Evolutionary conservation across 352 stramenopile genomes (phyloP).

Genomic region (Globisporangium nodosum): DNA sequence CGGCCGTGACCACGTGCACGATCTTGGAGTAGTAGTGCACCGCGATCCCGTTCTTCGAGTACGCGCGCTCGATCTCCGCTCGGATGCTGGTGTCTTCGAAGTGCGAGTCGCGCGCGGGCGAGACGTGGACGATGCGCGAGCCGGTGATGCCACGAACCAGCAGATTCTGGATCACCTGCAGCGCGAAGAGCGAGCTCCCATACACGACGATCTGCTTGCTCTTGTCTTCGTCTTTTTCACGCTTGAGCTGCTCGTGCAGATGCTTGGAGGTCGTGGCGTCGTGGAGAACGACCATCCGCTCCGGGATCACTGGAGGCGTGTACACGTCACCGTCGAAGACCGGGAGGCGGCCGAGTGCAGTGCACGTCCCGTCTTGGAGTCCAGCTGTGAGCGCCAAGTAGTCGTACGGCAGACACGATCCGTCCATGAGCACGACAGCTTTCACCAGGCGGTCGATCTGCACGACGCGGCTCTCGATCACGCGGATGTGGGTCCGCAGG

Average conservation of each 20-base stretch:
- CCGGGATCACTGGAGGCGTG: conserved; percentile 12
- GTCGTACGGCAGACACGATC: conserved; percentile 81
- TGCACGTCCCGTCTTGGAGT: conserved; percentile 53
- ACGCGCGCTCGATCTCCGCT: conserved; percentile 54
- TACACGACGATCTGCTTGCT: conserved; percentile 47
- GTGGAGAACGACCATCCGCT: conserved; percentile 15
- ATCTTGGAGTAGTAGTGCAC: conserved; percentile 51
- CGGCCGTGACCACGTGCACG: conserved; percentile 22
- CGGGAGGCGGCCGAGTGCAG: conserved; percentile 30
- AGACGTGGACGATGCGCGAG: conserved; percentile 53
- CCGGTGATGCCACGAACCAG: conserved; percentile 33
- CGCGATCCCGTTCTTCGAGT: conserved; percentile 24
- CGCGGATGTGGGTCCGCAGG: conserved; percentile 50
- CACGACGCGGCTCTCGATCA: conserved; percentile 57
- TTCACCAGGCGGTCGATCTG: conserved; percentile 63
- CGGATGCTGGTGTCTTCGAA: conserved; percentile 62
- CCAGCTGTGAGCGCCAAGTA: conserved; percentile 74
- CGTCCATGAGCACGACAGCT: conserved; percentile 76
- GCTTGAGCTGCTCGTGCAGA: conserved; percentile 14
- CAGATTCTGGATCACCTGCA: conserved; percentile 60
- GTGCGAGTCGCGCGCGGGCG: conserved; percentile 31
- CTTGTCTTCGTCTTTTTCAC: conserved; percentile 6
- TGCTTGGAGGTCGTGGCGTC: conserved; percentile 13
- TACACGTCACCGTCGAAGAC: conserved; percentile 39
- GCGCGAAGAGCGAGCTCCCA: conserved; percentile 53